Conservation (phyloP, 1,284 basidiomycete genomes). For the Blastosporella zonata region DNA sequence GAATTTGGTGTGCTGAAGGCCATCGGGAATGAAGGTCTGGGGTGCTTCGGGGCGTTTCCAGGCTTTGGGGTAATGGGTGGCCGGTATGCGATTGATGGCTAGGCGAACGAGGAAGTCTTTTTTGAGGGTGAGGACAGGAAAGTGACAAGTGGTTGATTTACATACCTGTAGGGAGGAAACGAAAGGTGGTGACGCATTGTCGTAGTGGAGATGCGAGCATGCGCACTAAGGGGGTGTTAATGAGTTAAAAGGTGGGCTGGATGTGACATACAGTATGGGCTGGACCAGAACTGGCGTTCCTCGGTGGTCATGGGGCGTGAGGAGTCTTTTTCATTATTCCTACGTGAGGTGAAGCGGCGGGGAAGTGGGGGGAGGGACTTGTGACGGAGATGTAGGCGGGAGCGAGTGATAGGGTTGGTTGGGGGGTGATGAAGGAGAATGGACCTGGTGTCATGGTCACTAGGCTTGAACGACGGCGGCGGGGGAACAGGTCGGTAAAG, state of each 20-base stretch:
- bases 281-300: constrained; percentile 67
- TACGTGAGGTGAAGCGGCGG: constrained; percentile 20
- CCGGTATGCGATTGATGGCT: constrained; percentile 42
- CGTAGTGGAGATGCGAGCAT: constrained; percentile 68
- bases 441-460: constrained; percentile 47
- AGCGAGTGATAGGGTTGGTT: constrained; percentile 50
- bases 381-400: constrained; percentile 45
- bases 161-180: constrained; percentile 57
- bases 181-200: constrained; percentile 46
- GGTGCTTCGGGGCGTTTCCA: constrained; percentile 6
- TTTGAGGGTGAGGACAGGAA: neutral
- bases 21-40: constrained; percentile 54
- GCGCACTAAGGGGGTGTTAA: constrained; percentile 48
- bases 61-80: constrained; percentile 14
- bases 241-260: constrained; percentile 1
- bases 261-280: constrained; percentile 62
- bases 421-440: constrained; percentile 45
- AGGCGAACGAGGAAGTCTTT: constrained; percentile 69
- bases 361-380: constrained; percentile 55
- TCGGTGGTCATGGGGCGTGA: constrained; percentile 56
- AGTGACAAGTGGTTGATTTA: constrained; percentile 13
- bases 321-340: constrained; percentile 29
- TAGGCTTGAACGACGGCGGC: constrained; percentile 41
- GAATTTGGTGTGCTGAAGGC: constrained; percentile 64
- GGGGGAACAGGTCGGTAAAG: constrained; percentile 35